Base-by-base conservation (phyloP, 2,329 filamentous ascomycete genomes). In the Onygenales sp. region DNA sequence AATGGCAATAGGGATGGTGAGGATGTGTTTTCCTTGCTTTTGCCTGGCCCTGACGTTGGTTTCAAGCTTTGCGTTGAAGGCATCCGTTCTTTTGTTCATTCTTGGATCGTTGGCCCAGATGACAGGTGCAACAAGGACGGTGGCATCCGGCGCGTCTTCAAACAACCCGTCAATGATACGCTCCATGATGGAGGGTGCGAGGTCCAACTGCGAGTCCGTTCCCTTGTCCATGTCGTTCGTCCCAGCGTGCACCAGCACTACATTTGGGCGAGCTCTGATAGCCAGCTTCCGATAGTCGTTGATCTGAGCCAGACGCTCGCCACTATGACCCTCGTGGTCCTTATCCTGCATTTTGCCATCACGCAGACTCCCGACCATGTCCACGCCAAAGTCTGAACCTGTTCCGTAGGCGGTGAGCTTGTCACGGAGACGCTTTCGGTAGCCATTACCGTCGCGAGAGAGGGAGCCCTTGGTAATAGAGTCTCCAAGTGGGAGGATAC, bases 61-160 rank as follows among this genome's bases (percentile, higher is more conserved):
- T 9, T 27, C 44, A 33, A 47, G 17, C n/a, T n/a, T 31, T 9
- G 44, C 14, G 31, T 47, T 47, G 44, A 31, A 47, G 9, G 44
- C 21, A 31, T 47, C 44, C 9, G 33, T 32, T 33, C 32, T 47
- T 7, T 14, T 10, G 17, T 47, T 14, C 44, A 47, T n/a, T 10
- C 9, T 31, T 9, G 44, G 7, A 27, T 21, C 17, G 9, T 47
- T 47, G 44, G 44, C 44, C 17, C 17, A 27, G 33, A 64, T 52
- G 13, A 72, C 63, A 53, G 66, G 62, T 6, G 69, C 68, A 41
- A 72, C 67, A 9, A 72, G 52, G 3, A 72, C 55, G 7, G 63
- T 62, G 6, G 67, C 60, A 47, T 66, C 63, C 0, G 66, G 64
- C 41, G 59, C 62, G 9, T 49, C 45, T 6, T 55, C 52, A 14